These are phyloP conservation scores for Candida dajiaensis DNA, from an alignment of 805 yeast genomes.

Conservation along the genomic window DNA sequence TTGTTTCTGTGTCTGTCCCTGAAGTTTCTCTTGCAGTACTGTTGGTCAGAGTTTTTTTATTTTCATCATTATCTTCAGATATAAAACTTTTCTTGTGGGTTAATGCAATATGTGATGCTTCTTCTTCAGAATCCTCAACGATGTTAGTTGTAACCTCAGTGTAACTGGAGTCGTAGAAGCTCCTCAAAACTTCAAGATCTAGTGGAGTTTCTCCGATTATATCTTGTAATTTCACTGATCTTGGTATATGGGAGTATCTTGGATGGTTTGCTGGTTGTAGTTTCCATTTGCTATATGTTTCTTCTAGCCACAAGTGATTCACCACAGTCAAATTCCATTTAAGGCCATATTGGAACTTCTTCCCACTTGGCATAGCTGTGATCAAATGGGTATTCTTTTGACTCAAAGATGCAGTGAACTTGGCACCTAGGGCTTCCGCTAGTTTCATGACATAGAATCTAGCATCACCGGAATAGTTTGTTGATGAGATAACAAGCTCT, in stretches of 20 bases:
- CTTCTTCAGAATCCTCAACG: constrained; percentile 22
- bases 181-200: constrained; percentile 33
- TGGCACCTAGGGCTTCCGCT: constrained; percentile 66
- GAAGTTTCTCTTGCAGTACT: too few species aligned
- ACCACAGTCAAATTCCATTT: constrained; percentile 63
- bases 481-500: constrained; percentile 54
- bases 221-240: constrained; percentile 35
- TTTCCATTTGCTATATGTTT: constrained; percentile 60
- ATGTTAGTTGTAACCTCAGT: constrained; percentile 14
- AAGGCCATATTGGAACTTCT: constrained; percentile 67
- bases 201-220: constrained; percentile 48
- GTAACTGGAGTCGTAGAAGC: constrained; percentile 30
- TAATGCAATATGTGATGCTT: not conserved
- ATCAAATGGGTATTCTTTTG: constrained; percentile 66
- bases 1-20: not conserved
- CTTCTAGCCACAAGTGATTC: constrained; percentile 88
- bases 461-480: constrained; percentile 85
- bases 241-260: constrained; percentile 43
- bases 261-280: constrained; percentile 38
- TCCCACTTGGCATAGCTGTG: constrained; percentile 62
- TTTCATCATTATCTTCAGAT: not conserved
- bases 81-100: not conserved
- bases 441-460: constrained; percentile 63
- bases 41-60: not conserved
- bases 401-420: constrained; percentile 60